Conservation (phyloP, 2,329 filamentous ascomycete genomes). For the Calycina herbarum region DNA sequence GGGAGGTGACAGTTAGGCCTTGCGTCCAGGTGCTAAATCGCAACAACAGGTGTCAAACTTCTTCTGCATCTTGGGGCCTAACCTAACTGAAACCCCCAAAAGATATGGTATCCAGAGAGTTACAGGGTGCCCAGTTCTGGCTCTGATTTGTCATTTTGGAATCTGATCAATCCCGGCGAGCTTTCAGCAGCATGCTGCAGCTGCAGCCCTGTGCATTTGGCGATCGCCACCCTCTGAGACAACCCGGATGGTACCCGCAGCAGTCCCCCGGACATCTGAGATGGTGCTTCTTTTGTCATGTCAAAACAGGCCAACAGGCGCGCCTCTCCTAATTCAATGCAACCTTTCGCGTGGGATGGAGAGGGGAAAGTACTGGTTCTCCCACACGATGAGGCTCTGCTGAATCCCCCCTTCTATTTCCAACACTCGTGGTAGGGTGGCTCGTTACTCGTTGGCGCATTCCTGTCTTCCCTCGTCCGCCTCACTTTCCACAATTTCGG, state of each 20-base stretch:
- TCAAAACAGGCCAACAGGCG: not conserved
- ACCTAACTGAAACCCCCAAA: not conserved
- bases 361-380: conserved; percentile 6
- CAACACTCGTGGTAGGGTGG: conserved; percentile 6
- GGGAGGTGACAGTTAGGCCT: too few relatives aligned
- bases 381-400: conserved; percentile 6
- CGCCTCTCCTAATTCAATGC: conserved; percentile 2
- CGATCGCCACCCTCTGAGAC: conserved; percentile 4
- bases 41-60: not conserved
- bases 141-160: conserved; percentile 10
- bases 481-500: conserved; percentile 15
- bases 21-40: not conserved
- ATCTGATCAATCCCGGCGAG: not conserved
- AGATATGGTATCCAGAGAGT: not conserved
- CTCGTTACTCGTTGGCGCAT: not conserved
- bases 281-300: not conserved
- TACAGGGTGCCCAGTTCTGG: not conserved
- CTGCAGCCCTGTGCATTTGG: conserved; percentile 7
- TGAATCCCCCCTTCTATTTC: not conserved
- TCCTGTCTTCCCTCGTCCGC: conserved; percentile 12
- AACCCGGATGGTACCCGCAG: not conserved
- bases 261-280: not conserved
- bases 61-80: not conserved
- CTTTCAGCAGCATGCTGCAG: conserved; percentile 6
- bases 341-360: conserved; percentile 1